A percentile compares a stretch with the other conserved stretches of the same genome.
Evolutionary conservation across 305 asterid species (phyloP).

Genomic region (Fraxinus baroniana): DNA sequence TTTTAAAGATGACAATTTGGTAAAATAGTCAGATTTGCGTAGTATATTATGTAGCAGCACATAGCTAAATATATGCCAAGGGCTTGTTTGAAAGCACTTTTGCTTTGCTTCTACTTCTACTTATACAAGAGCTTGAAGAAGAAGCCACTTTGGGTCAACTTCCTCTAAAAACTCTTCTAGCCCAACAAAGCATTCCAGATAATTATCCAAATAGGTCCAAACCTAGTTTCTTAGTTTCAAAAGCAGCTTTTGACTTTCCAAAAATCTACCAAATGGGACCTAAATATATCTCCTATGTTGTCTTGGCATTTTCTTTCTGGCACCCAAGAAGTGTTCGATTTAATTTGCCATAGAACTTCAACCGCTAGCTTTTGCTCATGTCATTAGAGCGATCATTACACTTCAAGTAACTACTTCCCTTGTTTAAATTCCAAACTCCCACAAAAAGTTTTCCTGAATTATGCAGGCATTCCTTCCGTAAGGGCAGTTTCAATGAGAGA

Average conservation of each 20-base stretch:
- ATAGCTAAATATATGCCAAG: neutral
- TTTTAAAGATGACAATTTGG: neutral
- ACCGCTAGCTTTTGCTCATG: neutral
- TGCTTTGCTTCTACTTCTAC: neutral
- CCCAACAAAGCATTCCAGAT: neutral
- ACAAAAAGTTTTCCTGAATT: conserved; percentile 3
- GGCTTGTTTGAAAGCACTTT: neutral
- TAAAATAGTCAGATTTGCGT: neutral
- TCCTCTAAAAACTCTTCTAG: neutral
- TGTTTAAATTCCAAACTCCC: neutral
- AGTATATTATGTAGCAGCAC: neutral
- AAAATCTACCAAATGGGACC: neutral
- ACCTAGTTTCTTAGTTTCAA: no score
- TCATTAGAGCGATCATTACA: neutral
- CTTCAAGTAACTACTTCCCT: neutral
- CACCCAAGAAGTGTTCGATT: neutral
- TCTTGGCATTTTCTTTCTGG: neutral
- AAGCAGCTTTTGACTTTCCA: neutral
- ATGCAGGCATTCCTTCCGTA: conserved; percentile 48
- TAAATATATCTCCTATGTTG: neutral
- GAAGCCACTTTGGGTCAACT: neutral
- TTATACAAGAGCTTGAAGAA: neutral
- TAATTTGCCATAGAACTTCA: neutral
- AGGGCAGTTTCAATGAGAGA: conserved; percentile 98
- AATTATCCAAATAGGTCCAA: neutral